These are phyloP conservation scores for Penicillium palitans DNA, from an alignment of 2,329 filamentous ascomycete species.

Conservation along the genomic window DNA sequence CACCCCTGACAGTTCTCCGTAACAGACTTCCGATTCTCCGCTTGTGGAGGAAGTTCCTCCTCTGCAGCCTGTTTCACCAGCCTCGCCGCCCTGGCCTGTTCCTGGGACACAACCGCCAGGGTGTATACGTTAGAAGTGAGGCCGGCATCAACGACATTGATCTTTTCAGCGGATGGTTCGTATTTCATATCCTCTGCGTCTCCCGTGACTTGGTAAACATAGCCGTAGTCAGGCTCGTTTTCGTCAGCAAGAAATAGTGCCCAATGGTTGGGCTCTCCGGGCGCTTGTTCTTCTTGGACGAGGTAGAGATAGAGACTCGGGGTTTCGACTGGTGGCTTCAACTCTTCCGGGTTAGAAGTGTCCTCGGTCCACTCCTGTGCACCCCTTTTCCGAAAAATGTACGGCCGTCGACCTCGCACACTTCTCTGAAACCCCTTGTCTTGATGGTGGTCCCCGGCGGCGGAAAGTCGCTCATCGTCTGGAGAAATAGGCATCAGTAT, in stretches of 20 bases:
- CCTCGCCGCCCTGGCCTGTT: constrained; percentile 16
- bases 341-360: background rate
- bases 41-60: constrained; percentile 21
- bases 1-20: constrained; percentile 30
- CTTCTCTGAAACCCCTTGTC: constrained; percentile 20
- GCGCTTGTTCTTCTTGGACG: constrained; percentile 20
- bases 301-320: constrained; percentile 23
- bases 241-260: constrained; percentile 27
- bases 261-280: constrained; percentile 26
- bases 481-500: background rate
- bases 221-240: constrained; percentile 20
- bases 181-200: constrained; percentile 30
- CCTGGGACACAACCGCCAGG: constrained; percentile 18
- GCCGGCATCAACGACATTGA: constrained; percentile 13
- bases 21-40: constrained; percentile 19
- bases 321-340: background rate
- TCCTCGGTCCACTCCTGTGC: constrained; percentile 21
- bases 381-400: constrained; percentile 19
- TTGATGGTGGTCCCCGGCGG: constrained; percentile 5
- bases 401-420: constrained; percentile 21
- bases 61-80: constrained; percentile 20
- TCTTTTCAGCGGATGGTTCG: constrained; percentile 12
- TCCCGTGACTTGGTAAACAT: constrained; percentile 29
- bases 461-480: constrained; percentile 8
- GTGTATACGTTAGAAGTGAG: constrained; percentile 19